Evolutionary conservation across 805 yeast species (phyloP), one percentile per base, ranked within the genome.

Genomic region (Saccharomycopsis microspora): DNA sequence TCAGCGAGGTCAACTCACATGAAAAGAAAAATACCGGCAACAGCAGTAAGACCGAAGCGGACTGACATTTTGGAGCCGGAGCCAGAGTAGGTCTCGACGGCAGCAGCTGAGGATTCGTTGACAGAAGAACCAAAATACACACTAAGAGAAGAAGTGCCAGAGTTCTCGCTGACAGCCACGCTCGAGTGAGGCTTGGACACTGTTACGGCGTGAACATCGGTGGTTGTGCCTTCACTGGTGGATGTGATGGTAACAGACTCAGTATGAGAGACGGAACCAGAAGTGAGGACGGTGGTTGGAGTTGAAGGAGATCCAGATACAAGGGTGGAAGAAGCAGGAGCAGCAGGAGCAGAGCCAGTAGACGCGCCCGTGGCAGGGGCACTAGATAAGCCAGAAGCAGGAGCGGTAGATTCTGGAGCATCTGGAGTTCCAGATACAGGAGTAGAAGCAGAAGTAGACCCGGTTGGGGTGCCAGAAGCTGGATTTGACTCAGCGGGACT

Each of bases 291-390:
- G n/a, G 37, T 34, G n/a, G 37, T 34, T 34, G 37, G 37, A 34
- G 37, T 34, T 9, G n/a, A 9, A 34, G n/a, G 10, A n/a, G 37
- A 34, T 9, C 37, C n/a, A 2, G 37, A 34, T 9, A 9, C n/a
- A n/a, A n/a, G n/a, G 37, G n/a, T 34, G n/a, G n/a, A 10, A n/a
- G 37, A 19, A 43, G 46, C 10, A 8, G 46, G 34, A 35, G 41
- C 46, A 43, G 29, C 29, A 6, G 43, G 29, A 42, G 46, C 3
- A 11, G 8, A 7, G 39, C 9, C 9, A 11, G 38, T 8, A 41
- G 38, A n/a, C 11, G 35, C 43, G 29, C 10, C 41, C 9, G 5
- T 8, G 28, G 46, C 10, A 34, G 40, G 46, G 35, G 46, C 46
- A 43, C 41, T 7, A 6, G 40, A 40, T 28, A 11, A 27, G 27